Conservation (phyloP, 768 basidiomycete genomes). For the Melanogaster broomeanus region DNA sequence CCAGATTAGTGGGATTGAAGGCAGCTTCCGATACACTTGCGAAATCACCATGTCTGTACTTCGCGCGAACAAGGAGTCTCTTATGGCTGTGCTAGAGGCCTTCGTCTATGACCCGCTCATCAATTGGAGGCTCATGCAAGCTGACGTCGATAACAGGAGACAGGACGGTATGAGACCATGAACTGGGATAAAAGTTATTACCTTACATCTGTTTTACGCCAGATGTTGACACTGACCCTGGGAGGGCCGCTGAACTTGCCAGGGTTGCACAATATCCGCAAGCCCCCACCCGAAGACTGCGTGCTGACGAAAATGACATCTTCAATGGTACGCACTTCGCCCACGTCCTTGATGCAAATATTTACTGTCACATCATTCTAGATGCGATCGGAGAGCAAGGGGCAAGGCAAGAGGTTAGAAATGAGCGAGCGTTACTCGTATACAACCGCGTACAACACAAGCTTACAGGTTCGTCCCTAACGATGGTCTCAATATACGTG, state of each 20-base stretch:
- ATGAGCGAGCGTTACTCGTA: slow-evolving; percentile 86
- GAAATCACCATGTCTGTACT: slow-evolving; percentile 98
- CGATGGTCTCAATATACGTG: not conserved
- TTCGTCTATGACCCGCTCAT: slow-evolving; percentile 98
- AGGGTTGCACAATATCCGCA: slow-evolving; percentile 74
- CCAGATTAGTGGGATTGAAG: slow-evolving; percentile 96
- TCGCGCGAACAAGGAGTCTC: slow-evolving; percentile 96
- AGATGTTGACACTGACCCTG: slow-evolving; percentile 51
- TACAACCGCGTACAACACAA: slow-evolving; percentile 96
- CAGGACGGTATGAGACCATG: slow-evolving; percentile 56
- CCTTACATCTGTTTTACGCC: not conserved
- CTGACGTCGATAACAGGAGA: slow-evolving; percentile 72
- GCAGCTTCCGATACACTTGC: slow-evolving; percentile 93
- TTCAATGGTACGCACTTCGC: slow-evolving; percentile 66
- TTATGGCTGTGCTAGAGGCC: slow-evolving; percentile 98
- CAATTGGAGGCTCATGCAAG: slow-evolving; percentile 93
- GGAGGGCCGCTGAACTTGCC: slow-evolving; percentile 60
- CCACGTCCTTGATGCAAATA: not conserved
- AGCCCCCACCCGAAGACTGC: slow-evolving; percentile 77
- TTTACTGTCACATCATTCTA: slow-evolving; percentile 15
- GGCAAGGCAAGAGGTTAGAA: slow-evolving; percentile 82
- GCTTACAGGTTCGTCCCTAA: slow-evolving; percentile 67
- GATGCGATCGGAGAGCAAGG: slow-evolving; percentile 51
- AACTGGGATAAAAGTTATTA: not conserved
- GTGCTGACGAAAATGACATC: slow-evolving; percentile 93